Conservation (phyloP, 768 basidiomycete genomes). For the Suillus subaureus region DNA sequence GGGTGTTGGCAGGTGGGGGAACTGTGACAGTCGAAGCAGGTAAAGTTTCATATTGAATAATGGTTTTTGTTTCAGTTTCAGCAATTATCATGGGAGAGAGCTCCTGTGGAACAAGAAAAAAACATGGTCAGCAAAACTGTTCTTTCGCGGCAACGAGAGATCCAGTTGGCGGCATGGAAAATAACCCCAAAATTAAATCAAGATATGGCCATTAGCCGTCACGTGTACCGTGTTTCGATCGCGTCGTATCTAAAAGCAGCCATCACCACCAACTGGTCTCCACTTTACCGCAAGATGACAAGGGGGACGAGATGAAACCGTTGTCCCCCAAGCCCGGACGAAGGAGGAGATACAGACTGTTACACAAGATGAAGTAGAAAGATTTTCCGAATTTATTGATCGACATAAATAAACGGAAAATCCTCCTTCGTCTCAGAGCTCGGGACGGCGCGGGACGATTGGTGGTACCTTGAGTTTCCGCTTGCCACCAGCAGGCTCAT, state of each 20-base stretch:
- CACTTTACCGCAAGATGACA: slow-evolving; percentile 48
- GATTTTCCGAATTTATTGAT: slow-evolving; percentile 26
- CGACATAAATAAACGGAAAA: slow-evolving; percentile 40
- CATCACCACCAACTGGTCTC: slow-evolving; percentile 36
- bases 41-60: slow-evolving; percentile 51
- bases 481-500: slow-evolving; percentile 68
- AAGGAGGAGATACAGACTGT: slow-evolving; percentile 82
- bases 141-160: slow-evolving; percentile 35
- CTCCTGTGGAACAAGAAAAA: slow-evolving; percentile 38
- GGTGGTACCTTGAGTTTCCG: slow-evolving; percentile 92
- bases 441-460: slow-evolving; percentile 82
- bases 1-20: slow-evolving; percentile 79
- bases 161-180: slow-evolving; percentile 38
- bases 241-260: slow-evolving; percentile 34
- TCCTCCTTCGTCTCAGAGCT: slow-evolving; percentile 95
- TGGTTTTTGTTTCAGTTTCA: slow-evolving; percentile 66
- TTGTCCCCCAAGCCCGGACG: slow-evolving; percentile 91
- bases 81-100: slow-evolving; percentile 42
- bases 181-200: slow-evolving; percentile 21
- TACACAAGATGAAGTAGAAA: slow-evolving; percentile 51
- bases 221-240: slow-evolving; percentile 28
- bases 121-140: slow-evolving; percentile 36
- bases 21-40: slow-evolving; percentile 66
- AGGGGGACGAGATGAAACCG: slow-evolving; percentile 79
- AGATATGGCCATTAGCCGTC: slow-evolving; percentile 37